phyloP scores from a whole-genome alignment of 164 flowering plant species.

The Houttuynia cordata region DNA sequence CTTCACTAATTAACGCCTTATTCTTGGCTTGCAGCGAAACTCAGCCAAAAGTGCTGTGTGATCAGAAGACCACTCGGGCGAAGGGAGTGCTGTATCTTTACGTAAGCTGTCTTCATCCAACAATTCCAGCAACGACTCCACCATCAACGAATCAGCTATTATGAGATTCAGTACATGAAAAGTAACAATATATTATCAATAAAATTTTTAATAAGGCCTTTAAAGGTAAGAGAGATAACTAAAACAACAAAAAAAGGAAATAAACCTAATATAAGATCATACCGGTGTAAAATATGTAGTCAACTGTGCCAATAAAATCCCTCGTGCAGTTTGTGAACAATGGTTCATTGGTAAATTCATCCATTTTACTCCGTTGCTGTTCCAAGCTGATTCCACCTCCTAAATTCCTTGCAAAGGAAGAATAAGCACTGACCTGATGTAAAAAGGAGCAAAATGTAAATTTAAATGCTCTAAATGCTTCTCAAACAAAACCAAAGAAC shows the following conservation, averaged over 20 bases:
- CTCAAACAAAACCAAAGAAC: background rate
- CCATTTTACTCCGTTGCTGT: slow-evolving; percentile 74
- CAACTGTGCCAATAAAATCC: slow-evolving; percentile 89
- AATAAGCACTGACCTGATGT: slow-evolving; percentile 91
- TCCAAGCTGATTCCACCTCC: slow-evolving; percentile 64
- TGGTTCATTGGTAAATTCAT: slow-evolving; percentile 82
- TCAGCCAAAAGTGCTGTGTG: slow-evolving; percentile 94
- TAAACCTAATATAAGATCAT: background rate
- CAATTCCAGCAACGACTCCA: slow-evolving; percentile 87
- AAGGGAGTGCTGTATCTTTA: slow-evolving; percentile 97
- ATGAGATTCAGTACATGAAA: slow-evolving; percentile 6
- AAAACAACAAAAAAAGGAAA: background rate
- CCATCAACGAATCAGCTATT: slow-evolving; percentile 85
- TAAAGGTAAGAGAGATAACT: background rate
- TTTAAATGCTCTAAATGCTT: background rate
- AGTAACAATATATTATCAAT: too few relatives aligned
- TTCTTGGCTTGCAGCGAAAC: slow-evolving; percentile 79
- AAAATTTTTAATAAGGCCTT: background rate
- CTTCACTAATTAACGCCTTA: slow-evolving; percentile 55
- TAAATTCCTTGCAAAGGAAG: slow-evolving; percentile 71
- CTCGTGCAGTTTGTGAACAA: slow-evolving; percentile 88
- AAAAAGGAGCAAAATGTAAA: background rate
- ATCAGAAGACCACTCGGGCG: slow-evolving; percentile 99
- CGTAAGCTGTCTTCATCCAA: slow-evolving; percentile 93
- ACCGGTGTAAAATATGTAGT: slow-evolving; percentile 99